Percentiles rank a stretch among this genome's conserved stretches.
Evolutionary conservation across 768 basidiomycete genomes (phyloP).

Genomic region (Lentinula edodes): DNA sequence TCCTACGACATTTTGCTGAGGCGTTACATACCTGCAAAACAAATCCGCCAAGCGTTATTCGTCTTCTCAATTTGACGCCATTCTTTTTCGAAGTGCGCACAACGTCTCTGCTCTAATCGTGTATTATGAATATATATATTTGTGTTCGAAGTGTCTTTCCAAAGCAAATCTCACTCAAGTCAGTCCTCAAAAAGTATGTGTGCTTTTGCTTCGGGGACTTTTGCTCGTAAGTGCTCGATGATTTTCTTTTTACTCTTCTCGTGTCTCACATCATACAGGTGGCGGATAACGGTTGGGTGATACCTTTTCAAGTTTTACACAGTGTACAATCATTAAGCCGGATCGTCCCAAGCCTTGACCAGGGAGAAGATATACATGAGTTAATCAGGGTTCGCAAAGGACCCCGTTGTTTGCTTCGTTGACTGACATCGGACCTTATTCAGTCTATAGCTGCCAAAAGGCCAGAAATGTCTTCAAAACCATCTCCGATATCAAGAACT

Average conservation of each 20-base stretch:
- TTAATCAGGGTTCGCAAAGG: conserved; percentile 56
- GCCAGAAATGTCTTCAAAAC: background rate
- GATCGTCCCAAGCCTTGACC: conserved; percentile 16
- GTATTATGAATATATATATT: background rate
- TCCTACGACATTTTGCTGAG: conserved; percentile 43
- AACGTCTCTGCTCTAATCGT: background rate
- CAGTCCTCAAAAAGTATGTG: conserved; percentile 24
- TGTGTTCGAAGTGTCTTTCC: background rate
- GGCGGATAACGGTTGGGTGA: conserved; percentile 27
- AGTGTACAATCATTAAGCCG: conserved; percentile 25
- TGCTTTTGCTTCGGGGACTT: conserved; percentile 39
- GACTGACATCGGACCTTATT: background rate
- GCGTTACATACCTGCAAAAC: conserved; percentile 33
- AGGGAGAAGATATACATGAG: conserved; percentile 28
- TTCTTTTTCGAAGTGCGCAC: conserved; percentile 41
- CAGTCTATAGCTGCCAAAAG: background rate
- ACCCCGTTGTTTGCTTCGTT: conserved; percentile 21
- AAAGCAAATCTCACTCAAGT: background rate
- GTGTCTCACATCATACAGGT: background rate
- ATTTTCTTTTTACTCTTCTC: background rate
- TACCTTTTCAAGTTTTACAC: conserved; percentile 33
- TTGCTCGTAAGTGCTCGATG: conserved; percentile 25
- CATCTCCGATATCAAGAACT: background rate
- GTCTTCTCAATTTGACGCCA: conserved; percentile 44
- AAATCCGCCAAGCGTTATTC: conserved; percentile 20